A percentile compares a stretch with the other conserved stretches of the same genome.
Evolutionary conservation across 2,329 filamentous ascomycete genomes (phyloP).

Genomic region (Metarhizium anisopliae): DNA sequence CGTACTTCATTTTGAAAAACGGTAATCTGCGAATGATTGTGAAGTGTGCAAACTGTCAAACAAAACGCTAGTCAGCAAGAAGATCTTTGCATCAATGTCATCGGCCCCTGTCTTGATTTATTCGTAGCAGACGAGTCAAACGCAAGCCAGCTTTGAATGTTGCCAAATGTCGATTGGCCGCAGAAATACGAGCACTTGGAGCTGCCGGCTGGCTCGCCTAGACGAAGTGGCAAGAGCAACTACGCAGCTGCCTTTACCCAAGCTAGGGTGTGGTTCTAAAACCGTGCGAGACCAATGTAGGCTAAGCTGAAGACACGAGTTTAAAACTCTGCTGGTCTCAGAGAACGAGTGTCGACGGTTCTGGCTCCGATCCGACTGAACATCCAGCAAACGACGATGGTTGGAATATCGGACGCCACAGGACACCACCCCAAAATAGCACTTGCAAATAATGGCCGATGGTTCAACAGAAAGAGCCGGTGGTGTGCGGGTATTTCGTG

Average conservation of each 20-base stretch:
- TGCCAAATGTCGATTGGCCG: no score
- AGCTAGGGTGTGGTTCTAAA: no score
- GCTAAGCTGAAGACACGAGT: no score
- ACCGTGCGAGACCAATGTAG: no score
- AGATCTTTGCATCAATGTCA: no score
- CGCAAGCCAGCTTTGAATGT: no score
- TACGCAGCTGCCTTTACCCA: no score
- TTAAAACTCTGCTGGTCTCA: not conserved
- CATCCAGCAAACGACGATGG: not conserved
- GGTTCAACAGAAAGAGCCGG: not conserved
- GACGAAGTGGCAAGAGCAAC: no score
- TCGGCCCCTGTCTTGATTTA: no score
- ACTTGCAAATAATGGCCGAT: not conserved
- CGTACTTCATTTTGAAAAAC: slow-evolving; percentile 27
- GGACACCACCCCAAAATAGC: not conserved
- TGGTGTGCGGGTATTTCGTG: not conserved
- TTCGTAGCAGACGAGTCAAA: no score
- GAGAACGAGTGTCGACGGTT: not conserved
- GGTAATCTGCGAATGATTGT: not conserved
- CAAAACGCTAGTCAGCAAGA: not conserved
- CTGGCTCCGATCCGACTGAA: not conserved
- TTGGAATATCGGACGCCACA: not conserved
- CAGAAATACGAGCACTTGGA: no score
- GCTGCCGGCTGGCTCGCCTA: no score
- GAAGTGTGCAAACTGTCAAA: not conserved